phyloP scores from a whole-genome alignment of 1,139 yeast genomes.

The Taiozyma sp. region DNA sequence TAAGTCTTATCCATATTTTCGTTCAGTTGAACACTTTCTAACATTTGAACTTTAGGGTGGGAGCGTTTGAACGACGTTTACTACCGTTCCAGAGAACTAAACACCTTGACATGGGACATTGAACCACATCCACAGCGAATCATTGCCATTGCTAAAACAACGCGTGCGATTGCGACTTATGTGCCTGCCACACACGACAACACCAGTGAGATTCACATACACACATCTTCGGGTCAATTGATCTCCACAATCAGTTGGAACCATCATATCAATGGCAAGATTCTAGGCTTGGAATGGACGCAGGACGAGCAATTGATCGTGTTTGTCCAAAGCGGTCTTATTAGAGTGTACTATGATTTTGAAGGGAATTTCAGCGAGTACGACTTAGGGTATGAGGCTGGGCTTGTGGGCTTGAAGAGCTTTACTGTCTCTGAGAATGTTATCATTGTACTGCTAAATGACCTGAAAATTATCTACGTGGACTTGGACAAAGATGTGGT shows the following conservation, averaged over 20 bases:
- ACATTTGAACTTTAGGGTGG: slow-evolving; percentile 13
- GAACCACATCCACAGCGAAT: slow-evolving; percentile 8
- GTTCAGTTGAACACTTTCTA: neutral
- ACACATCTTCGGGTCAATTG: slow-evolving; percentile 17
- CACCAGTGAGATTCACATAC: slow-evolving; percentile 12
- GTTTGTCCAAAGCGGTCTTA: slow-evolving; percentile 49
- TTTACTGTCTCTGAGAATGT: slow-evolving; percentile 27
- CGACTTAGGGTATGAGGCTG: slow-evolving; percentile 6
- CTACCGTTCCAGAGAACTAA: slow-evolving; percentile 46
- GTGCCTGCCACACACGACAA: slow-evolving; percentile 3
- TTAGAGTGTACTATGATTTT: slow-evolving; percentile 63
- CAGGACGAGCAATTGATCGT: slow-evolving; percentile 53
- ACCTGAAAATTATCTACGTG: slow-evolving; percentile 10
- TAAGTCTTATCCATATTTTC: neutral
- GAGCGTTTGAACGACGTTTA: slow-evolving; percentile 39
- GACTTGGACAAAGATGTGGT: slow-evolving; percentile 8
- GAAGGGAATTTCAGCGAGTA: slow-evolving; percentile 27
- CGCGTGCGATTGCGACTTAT: slow-evolving; percentile 22
- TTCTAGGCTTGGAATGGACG: slow-evolving; percentile 54
- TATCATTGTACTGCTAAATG: slow-evolving; percentile 24
- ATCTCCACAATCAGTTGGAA: slow-evolving; percentile 22
- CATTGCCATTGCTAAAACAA: slow-evolving; percentile 15
- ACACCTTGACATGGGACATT: slow-evolving; percentile 28
- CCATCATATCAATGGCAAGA: slow-evolving; percentile 42
- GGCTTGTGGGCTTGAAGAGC: slow-evolving; percentile 15